Conservation (phyloP, 176 grass and related monocot genomes). For the Aechmea fasciata region DNA sequence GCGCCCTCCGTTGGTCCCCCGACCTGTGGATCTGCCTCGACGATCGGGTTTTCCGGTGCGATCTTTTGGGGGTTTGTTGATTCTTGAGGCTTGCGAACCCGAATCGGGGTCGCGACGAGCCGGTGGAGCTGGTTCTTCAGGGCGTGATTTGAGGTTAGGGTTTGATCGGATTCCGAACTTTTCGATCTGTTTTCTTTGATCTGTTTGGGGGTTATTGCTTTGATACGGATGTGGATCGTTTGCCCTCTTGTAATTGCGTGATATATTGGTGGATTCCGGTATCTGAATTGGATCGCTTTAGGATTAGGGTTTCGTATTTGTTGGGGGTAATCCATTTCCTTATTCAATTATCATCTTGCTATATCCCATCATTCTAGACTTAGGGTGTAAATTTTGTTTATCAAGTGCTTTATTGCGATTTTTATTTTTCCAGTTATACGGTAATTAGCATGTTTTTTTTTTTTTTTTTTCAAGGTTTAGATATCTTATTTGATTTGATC, state of each 20-base stretch:
- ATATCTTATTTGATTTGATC: background rate
- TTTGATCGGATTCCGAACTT: constrained; percentile 8
- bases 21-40: background rate
- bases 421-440: background rate
- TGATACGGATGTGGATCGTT: background rate
- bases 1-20: background rate
- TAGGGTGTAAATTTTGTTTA: background rate
- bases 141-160: constrained; percentile 44
- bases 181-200: constrained; percentile 12
- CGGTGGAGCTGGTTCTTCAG: background rate
- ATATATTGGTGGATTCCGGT: background rate
- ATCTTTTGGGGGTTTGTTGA: background rate
- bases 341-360: background rate
- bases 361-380: background rate
- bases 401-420: background rate
- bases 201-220: constrained; percentile 6
- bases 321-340: background rate
- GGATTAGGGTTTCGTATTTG: background rate
- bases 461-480: background rate
- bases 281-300: background rate
- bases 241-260: background rate
- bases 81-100: background rate
- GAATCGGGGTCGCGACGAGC: too few relatives aligned
- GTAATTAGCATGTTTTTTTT: too few relatives aligned
- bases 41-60: background rate